Conservation (phyloP, 129 eudicot species). For the Pseudognaphalium luteoalbum region DNA sequence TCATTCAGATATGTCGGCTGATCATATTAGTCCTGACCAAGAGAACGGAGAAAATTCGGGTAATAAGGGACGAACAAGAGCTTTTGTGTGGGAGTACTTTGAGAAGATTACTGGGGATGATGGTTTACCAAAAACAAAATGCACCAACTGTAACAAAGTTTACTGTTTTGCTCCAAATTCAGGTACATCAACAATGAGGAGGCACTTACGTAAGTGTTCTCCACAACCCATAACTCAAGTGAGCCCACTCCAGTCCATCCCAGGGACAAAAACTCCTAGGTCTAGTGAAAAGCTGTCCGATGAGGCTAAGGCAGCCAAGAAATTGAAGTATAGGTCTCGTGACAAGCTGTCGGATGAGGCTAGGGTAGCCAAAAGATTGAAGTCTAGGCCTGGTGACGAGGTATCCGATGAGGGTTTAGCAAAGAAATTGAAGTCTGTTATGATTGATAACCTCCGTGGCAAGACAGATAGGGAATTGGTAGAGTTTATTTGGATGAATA, state of each 20-base stretch:
- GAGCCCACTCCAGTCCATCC: slow-evolving; percentile 16
- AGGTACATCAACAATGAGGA: slow-evolving; percentile 36
- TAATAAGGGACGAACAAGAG: slow-evolving; percentile 21
- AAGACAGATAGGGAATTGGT: slow-evolving; percentile 34
- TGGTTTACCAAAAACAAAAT: slow-evolving; percentile 32
- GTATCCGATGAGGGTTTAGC: slow-evolving; percentile 13
- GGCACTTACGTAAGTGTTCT: slow-evolving; percentile 34
- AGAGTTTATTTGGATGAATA: slow-evolving; percentile 39
- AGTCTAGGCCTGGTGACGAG: slow-evolving; percentile 5
- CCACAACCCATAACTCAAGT: slow-evolving; percentile 25
- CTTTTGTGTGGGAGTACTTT: slow-evolving; percentile 33
- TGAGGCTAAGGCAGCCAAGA: slow-evolving; percentile 31
- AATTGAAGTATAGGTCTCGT: slow-evolving; percentile 11
- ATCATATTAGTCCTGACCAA: not conserved
- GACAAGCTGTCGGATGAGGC: slow-evolving; percentile 18
- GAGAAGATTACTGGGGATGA: slow-evolving; percentile 33
- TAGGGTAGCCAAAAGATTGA: slow-evolving; percentile 26
- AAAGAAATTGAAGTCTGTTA: slow-evolving; percentile 24
- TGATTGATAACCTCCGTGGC: slow-evolving; percentile 11
- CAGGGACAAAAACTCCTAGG: not conserved
- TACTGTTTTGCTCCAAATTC: slow-evolving; percentile 20
- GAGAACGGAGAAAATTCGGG: slow-evolving; percentile 8
- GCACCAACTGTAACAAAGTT: slow-evolving; percentile 29
- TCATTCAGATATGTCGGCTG: slow-evolving; percentile 22
- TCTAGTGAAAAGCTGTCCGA: slow-evolving; percentile 16